Base-by-base conservation (phyloP, 2,329 filamentous ascomycete species). In the Monosporascus cannonballus region DNA sequence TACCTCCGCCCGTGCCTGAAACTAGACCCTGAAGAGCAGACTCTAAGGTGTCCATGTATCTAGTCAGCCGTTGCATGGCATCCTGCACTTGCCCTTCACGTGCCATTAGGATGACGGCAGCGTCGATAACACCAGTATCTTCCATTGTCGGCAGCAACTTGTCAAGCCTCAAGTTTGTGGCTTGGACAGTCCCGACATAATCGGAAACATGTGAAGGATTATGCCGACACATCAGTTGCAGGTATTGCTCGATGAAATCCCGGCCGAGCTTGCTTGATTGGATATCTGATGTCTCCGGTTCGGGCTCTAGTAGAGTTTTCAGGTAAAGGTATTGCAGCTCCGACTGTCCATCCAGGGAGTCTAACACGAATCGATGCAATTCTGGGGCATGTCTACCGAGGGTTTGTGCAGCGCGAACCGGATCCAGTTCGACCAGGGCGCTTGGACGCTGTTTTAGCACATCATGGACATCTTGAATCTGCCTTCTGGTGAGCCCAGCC, bases 221-320 rank as follows among this genome's bases (percentile, higher is more conserved):
- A 67, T 90, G 96, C 52, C 76, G 82, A 71, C 95, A 99, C 85
- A 97, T 92, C 24, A 99, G 80, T 61, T 88, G 87, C 4, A 97
- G 85, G 68, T 97, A 97, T 51, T 80, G 80, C 68, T 97, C 94
- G 6, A 87, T 75, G 59, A 96, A 84, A 36, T 80, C 78, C 42
- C 81, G 76, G 42, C 81, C 78, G 51, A 65, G 60, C n/a, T 63
- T 54, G 36, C 64, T 55, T 50, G 68, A 69, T 18, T 67, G 63
- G 15, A 67, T 60, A n/a, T 64, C 67, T 15, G 62, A 47, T 8
- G 60, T 65, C 51, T 72, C 69, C 14, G 71, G 65, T 34, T 72
- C 61, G 0, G 76, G 84, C 65, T 96, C 91, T 6, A 97, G 75
- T 3, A 97, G 74, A 1, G 87, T 82, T 62, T 81, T 74, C 17